Conservation (phyloP, 805 yeast species). For the Cyberlindnera samutprakarnensis region DNA sequence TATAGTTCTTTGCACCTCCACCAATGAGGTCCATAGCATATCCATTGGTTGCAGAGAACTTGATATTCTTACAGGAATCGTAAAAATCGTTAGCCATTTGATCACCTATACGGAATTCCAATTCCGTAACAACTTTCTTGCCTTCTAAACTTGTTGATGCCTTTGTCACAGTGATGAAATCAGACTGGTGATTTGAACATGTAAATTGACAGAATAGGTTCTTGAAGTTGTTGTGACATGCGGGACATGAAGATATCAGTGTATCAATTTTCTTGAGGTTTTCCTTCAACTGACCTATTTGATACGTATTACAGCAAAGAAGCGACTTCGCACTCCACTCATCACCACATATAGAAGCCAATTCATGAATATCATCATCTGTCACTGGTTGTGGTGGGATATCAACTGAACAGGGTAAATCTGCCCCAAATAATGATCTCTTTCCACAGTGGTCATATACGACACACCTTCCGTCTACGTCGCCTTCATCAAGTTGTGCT, state of each 20-base stretch:
- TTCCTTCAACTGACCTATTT: slow-evolving; percentile 45
- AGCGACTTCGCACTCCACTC: slow-evolving; percentile 41
- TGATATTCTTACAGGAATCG: slow-evolving; percentile 82
- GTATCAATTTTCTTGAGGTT: slow-evolving; percentile 72
- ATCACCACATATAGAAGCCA: slow-evolving; percentile 65
- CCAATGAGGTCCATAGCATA: slow-evolving; percentile 95
- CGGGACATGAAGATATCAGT: slow-evolving; percentile 85
- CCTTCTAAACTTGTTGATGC: slow-evolving; percentile 38
- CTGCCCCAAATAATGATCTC: slow-evolving; percentile 67
- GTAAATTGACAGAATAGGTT: slow-evolving; percentile 83
- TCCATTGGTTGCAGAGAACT: slow-evolving; percentile 92
- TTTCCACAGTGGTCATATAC: slow-evolving; percentile 60
- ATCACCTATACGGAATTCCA: slow-evolving; percentile 54
- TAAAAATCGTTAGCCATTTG: slow-evolving; percentile 57
- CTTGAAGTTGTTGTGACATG: slow-evolving; percentile 80
- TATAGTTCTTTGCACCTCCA: slow-evolving; percentile 83
- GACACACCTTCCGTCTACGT: slow-evolving; percentile 23
- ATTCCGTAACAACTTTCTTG: slow-evolving; percentile 58
- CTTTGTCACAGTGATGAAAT: slow-evolving; percentile 62
- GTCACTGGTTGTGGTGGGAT: slow-evolving; percentile 40
- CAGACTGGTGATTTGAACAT: slow-evolving; percentile 78
- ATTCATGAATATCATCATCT: slow-evolving; percentile 32
- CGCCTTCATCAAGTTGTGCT: neutral
- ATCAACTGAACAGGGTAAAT: slow-evolving; percentile 70
- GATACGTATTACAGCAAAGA: slow-evolving; percentile 68